Evolutionary conservation across 179 eudicot species (phyloP).

Genomic region (Spergularia azorica): DNA sequence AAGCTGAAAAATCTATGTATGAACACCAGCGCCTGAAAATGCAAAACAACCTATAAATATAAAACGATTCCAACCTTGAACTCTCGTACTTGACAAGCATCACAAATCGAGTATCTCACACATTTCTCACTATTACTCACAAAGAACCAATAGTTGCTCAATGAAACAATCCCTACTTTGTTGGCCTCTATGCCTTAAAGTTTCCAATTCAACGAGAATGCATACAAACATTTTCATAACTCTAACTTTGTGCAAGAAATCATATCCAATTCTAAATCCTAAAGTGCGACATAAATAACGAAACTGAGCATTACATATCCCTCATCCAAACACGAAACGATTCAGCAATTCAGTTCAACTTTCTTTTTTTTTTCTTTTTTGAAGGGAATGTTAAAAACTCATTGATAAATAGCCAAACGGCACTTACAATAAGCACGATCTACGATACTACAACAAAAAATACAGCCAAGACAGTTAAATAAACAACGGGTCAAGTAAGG

Average conservation of each 20-base stretch:
- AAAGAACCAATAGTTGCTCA: neutral
- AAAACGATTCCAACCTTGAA: conserved; percentile 9
- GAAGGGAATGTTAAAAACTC: too few species aligned
- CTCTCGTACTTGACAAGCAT: neutral
- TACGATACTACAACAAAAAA: too few species aligned
- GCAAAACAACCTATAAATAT: conserved; percentile 28
- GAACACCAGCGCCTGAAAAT: conserved; percentile 79
- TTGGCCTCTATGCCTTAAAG: neutral
- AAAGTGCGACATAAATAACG: neutral
- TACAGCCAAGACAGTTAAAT: too few species aligned
- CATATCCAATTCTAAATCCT: neutral
- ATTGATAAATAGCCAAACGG: too few species aligned
- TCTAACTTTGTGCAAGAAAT: neutral
- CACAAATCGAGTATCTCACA: neutral
- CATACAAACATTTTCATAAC: neutral
- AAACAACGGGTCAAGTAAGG: too few species aligned
- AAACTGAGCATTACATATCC: neutral
- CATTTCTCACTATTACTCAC: neutral
- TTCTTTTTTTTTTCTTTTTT: too few species aligned
- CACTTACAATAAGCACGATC: too few species aligned
- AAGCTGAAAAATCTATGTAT: conserved; percentile 88
- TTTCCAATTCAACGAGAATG: neutral
- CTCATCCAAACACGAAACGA: neutral
- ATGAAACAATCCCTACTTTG: neutral
- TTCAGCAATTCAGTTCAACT: neutral